Percentiles rank a stretch among this genome's conserved stretches.
These are phyloP conservation scores for Apiospora malaysiana DNA, from an alignment of 2,329 filamentous ascomycete species.

Conservation along the genomic window DNA sequence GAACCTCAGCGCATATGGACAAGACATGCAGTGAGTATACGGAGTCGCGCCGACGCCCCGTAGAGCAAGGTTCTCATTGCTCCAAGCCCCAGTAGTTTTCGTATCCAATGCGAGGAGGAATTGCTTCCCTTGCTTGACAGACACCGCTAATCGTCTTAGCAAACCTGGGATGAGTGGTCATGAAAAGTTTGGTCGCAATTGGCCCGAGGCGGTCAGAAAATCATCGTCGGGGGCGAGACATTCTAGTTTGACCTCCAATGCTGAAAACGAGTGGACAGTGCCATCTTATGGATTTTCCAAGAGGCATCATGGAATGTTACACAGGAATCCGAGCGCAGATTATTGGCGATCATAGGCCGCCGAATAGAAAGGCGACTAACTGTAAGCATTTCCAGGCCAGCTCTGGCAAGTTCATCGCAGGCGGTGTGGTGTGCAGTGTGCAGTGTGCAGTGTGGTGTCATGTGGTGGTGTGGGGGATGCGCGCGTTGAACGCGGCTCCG, in stretches of 20 bases:
- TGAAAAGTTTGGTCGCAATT: neutral
- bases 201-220: constrained; percentile 6
- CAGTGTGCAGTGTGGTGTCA: neutral
- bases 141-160: neutral
- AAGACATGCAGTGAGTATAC: neutral
- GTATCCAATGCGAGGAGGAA: neutral
- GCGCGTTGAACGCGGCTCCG: neutral
- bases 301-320: neutral
- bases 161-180: neutral
- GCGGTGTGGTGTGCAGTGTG: neutral
- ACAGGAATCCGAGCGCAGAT: neutral
- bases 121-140: neutral
- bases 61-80: neutral
- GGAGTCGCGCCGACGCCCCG: neutral
- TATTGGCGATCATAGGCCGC: neutral
- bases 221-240: neutral
- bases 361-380: neutral
- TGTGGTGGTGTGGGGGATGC: constrained; percentile 1
- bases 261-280: neutral
- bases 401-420: neutral
- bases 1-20: constrained; percentile 2
- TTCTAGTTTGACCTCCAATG: neutral
- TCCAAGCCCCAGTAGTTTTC: neutral
- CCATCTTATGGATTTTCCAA: neutral
- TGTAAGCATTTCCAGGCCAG: neutral